Percentiles rank a stretch among this genome's conserved stretches.
These are phyloP conservation scores for Picea abies DNA, from an alignment of 83 land plant genomes.

Conservation along the genomic window DNA sequence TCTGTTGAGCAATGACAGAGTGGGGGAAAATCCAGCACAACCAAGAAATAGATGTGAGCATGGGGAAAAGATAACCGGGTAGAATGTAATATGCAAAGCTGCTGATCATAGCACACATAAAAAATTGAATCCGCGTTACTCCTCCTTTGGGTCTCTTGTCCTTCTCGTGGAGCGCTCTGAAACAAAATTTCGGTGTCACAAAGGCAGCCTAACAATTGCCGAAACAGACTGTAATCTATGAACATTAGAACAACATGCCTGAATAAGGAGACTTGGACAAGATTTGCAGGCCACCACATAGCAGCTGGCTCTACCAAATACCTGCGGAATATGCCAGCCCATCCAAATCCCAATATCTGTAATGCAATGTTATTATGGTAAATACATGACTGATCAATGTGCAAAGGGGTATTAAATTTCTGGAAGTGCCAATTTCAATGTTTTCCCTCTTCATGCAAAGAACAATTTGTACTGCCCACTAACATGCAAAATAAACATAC, in stretches of 20 bases:
- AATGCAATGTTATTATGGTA: not conserved
- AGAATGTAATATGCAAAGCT: constrained; percentile 83
- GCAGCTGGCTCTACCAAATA: constrained; percentile 73
- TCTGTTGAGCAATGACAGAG: constrained; percentile 75
- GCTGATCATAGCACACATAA: constrained; percentile 55
- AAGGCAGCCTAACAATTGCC: no score
- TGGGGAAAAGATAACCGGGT: constrained; percentile 82
- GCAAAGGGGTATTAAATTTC: no score
- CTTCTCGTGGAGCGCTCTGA: constrained; percentile 84
- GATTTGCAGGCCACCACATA: constrained; percentile 89
- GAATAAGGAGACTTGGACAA: constrained; percentile 67
- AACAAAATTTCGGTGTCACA: not conserved
- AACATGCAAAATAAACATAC: no score
- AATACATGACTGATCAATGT: no score
- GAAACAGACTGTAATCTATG: no score
- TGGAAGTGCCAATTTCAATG: no score
- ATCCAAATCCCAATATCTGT: constrained; percentile 58
- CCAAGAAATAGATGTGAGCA: constrained; percentile 80
- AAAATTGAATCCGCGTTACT: constrained; percentile 73
- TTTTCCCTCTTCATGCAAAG: no score
- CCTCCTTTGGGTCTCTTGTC: constrained; percentile 62
- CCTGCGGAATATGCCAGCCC: constrained; percentile 55
- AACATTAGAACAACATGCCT: constrained; percentile 15
- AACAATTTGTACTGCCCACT: no score
- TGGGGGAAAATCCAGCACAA: constrained; percentile 80